Evolutionary conservation across 2,329 filamentous ascomycete genomes (phyloP), one percentile per base, ranked within the genome.

Genomic region (Fusarium graminum): DNA sequence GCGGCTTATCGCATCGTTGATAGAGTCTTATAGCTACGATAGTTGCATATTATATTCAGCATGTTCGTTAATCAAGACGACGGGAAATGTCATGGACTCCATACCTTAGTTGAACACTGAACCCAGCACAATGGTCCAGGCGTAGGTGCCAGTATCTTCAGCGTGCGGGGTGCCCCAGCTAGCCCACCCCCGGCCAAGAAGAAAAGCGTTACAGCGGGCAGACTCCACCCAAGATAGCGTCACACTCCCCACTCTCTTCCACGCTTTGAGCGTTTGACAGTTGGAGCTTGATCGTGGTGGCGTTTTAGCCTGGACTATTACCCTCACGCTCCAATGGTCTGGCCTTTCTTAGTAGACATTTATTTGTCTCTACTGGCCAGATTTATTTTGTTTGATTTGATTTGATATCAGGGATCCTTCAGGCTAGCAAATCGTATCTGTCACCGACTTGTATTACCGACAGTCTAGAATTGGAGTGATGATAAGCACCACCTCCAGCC

Each of bases 401-500:
- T 58, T 57, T 36, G 59, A 52, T 59, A 58, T 47, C 39, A 34
- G 34, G 19, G 51, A 41, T 50, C 29, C 19, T 47, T 38, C 22
- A 22, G 22, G 22, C 22, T 22, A 22, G 6, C 22, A 22, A 22
- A 22, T 22, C 22, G 6, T 22, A 22, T 22, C 22, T 22, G 61
- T 70, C 58, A 68, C 55, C 56, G 53, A 64, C 39, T 55, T 39
- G 43, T 57, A 55, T 41, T 45, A 39, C 57, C 39, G 53, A 16
- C 34, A 36, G 34, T 36, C 7, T n/a, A 36, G 32, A 34, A 14
- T 7, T n/a, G n/a, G 34, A 16, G 34, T 16, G 50, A 67, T 68
- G 70, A 72, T 72, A 70, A 72, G 70, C 70, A 22, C 62, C 64
- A 67, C 67, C 51, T 65, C 57, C 65, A 59, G 65, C 65, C 69